Base-by-base conservation (phyloP, 1,284 basidiomycete species). In the Pseudozyma hubeiensis region DNA sequence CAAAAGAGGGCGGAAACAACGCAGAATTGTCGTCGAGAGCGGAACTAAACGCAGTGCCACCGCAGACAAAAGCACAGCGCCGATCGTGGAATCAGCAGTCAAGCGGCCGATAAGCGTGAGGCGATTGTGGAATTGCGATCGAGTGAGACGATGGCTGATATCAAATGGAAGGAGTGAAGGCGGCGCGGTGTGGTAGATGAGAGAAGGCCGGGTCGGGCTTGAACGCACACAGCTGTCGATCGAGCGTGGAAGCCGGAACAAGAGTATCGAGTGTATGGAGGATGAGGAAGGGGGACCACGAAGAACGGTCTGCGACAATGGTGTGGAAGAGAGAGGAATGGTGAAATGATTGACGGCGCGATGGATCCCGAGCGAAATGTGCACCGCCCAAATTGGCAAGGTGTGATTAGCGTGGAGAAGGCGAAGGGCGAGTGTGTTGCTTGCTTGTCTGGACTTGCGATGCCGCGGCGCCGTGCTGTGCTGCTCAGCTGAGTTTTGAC, bases 321-420 rank as follows among this genome's bases (percentile, higher is more conserved):
- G 14, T 37, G 34, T 29, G 35, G 37, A 44, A 44, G 43, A 24
- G 19, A 7, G 43, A 44, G 40, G 35, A 41, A 16, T 41, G 40
- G n/a, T 7, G 11, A 16, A 41, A 16, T 44, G 43, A 24, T 10
- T 19, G 17, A 51, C 30, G 31, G 33, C 41, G 50, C 47, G 39
- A 53, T 53, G 37, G 39, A 45, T 44, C 43, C 48, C 44, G 44
- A 57, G 19, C 16, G 24, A 58, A 43, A 53, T 14, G 31, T 46
- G 46, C 45, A 48, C 59, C 30, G 30, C 46, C 59, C 45, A 47
- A 51, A 30, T 7, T 29, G 11, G 37, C 33, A 7, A 17, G 17
- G 10, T 13, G 24, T 30, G 34, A 14, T 17, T 35, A 17, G 41
- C 43, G 62, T 64, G 62, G 62, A 64, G 62, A 64, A 57, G 50